Conservation (phyloP, 345 rosid genomes). For the Eucalyptus lansdowneana region DNA sequence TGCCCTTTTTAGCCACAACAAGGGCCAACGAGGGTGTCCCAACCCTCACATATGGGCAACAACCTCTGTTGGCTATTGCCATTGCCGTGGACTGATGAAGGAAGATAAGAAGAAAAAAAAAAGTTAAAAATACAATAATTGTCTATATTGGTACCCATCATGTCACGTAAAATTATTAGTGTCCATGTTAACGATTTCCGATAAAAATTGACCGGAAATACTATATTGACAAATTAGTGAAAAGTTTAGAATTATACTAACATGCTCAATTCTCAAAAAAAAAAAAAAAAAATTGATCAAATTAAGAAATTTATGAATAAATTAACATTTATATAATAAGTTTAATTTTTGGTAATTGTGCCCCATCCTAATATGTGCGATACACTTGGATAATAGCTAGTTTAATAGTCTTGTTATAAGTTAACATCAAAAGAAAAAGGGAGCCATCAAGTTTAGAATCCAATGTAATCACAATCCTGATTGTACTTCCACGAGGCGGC, state of each 20-base stretch:
- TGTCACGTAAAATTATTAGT: rapidly evolving
- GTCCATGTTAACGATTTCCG: rapidly evolving
- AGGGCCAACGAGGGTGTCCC: neutral
- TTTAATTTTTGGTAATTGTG: neutral
- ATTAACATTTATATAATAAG: neutral
- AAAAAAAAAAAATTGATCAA: neutral
- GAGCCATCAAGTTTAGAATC: neutral
- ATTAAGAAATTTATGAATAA: neutral
- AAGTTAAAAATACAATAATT: neutral
- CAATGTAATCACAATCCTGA: neutral
- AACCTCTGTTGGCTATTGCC: rapidly evolving
- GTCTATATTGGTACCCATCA: rapidly evolving
- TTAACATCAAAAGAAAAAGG: neutral
- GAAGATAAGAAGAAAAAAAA: neutral
- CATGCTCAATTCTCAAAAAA: neutral
- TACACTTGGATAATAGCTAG: neutral
- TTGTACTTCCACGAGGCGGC: neutral
- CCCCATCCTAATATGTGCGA: neutral
- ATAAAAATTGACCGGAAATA: neutral
- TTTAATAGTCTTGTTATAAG: neutral
- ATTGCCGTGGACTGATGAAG: rapidly evolving
- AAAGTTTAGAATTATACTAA: neutral
- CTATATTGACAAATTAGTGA: rapidly evolving
- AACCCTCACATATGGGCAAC: neutral
- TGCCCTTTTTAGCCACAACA: neutral